These are phyloP conservation scores for Lactarius quietus DNA, from an alignment of 768 basidiomycete genomes.

Conservation along the genomic window DNA sequence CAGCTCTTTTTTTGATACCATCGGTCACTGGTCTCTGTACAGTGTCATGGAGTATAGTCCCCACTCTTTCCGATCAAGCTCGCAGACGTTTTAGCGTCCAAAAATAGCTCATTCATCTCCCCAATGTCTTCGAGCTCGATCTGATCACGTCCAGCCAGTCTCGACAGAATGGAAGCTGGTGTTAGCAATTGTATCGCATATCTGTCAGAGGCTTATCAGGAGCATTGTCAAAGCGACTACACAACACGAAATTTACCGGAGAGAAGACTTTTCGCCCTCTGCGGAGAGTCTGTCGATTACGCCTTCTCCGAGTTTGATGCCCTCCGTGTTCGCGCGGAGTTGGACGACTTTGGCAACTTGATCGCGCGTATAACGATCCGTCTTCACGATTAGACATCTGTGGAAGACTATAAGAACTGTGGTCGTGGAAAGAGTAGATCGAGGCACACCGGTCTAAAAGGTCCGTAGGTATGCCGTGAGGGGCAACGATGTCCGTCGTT, in stretches of 20 bases:
- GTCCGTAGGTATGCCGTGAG: constrained; percentile 94
- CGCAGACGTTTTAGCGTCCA: constrained; percentile 80
- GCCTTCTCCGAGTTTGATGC: constrained; percentile 66
- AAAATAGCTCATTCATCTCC: constrained; percentile 93
- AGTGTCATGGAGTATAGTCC: constrained; percentile 5
- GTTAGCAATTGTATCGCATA: constrained; percentile 90
- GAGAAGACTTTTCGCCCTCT: constrained; percentile 77
- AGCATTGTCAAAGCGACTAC: neutral
- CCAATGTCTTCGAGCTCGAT: constrained; percentile 86
- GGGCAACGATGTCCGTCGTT: constrained; percentile 84
- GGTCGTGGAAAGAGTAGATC: constrained; percentile 2
- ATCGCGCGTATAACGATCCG: constrained; percentile 74
- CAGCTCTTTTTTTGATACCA: neutral
- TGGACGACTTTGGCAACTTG: constrained; percentile 87
- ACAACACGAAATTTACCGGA: constrained; percentile 52
- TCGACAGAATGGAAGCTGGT: constrained; percentile 85
- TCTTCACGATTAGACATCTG: constrained; percentile 94
- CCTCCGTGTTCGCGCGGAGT: constrained; percentile 83
- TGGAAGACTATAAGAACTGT: neutral
- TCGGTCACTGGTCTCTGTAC: neutral
- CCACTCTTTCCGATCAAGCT: constrained; percentile 18
- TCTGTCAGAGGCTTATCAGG: constrained; percentile 39
- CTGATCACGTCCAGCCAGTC: constrained; percentile 69
- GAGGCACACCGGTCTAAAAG: constrained; percentile 76
- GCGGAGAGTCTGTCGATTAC: constrained; percentile 78